Evolutionary conservation across 1,284 basidiomycete species (phyloP), one percentile per base, ranked within the genome.

Genomic region (Ceratobasidium sp.): DNA sequence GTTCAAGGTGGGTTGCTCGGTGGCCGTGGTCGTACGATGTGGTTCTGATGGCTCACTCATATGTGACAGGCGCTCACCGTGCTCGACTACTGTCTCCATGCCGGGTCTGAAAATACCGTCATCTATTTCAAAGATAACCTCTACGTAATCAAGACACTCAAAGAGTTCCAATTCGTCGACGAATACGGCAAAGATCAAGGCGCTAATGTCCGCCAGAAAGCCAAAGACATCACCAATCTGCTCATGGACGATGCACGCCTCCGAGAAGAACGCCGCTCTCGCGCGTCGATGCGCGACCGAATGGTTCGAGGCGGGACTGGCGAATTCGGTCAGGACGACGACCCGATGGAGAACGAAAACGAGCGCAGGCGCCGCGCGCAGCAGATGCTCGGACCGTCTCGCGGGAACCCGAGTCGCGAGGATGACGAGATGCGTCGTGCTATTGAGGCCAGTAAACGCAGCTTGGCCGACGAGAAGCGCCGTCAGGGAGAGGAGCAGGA

Each of bases 61-160:
- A 43, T 3, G 36, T 48, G 53, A n/a, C 76, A 96, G 92, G 94
- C 95, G 60, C 86, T 99, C 70, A 98, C 96, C 0, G 87, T 99
- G 10, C 89, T 99, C 58, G 97, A 99, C 82, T 99, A 99, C 79
- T 90, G 94, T 65, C 87, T 99, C 32, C 97, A 99, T 79, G 93
- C 95, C 71, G 97, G 97, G 39, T 96, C 94, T 1, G 97, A 99
- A 82, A 98, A 99, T 80, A 95, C 97, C 34, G 96, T 99, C 76
- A 93, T 98, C 79, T 99, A 99, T 84, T 99, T 99, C 86, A 89
- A 89, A 74, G 97, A 99, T 82, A 99, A 99, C 80, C 84, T 98
- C 75, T 99, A 99, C 82, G 89, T 99, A 78, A 90, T 99, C 88
- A 99, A 99, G 85, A 99, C 97, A 0, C 88, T 99, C 76, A 98